Evolutionary conservation across 306 rosid genomes (phyloP).

Genomic region (Morella rubra): DNA sequence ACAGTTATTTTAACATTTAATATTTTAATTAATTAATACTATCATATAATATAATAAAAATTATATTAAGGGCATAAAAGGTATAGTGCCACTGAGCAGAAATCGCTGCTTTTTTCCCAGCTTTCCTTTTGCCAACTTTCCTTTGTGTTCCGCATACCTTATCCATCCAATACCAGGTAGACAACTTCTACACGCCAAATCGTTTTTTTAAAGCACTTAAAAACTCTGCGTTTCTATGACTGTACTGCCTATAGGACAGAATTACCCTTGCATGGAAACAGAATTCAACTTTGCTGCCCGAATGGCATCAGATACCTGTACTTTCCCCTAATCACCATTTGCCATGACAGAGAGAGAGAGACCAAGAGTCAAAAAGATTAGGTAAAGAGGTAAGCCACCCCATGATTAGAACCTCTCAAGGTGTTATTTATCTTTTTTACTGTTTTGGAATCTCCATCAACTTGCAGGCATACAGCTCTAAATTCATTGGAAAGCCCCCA

Average conservation of each 20-base stretch:
- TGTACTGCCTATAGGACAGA: constrained; percentile 35
- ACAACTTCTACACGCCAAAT: constrained; percentile 81
- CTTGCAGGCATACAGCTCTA: constrained; percentile 16
- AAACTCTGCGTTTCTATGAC: constrained; percentile 43
- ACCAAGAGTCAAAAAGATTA: constrained; percentile 45
- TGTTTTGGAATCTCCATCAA: constrained; percentile 27
- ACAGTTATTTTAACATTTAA: constrained; percentile 26
- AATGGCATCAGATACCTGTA: constrained; percentile 56
- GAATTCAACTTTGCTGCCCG: constrained; percentile 20
- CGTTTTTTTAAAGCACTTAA: constrained; percentile 18
- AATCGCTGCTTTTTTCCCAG: constrained; percentile 46
- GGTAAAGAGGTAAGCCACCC: constrained; percentile 38
- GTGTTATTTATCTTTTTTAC: constrained; percentile 29
- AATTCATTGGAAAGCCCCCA: background rate
- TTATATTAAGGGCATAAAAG: constrained; percentile 47
- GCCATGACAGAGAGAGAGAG: constrained; percentile 1
- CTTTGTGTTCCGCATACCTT: constrained; percentile 57
- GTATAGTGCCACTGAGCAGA: constrained; percentile 54
- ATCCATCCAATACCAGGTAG: constrained; percentile 47
- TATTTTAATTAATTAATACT: background rate
- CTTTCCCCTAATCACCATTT: constrained; percentile 43
- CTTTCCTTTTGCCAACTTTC: constrained; percentile 49
- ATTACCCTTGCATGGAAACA: constrained; percentile 52
- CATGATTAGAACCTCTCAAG: constrained; percentile 47
- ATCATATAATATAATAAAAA: constrained; percentile 5